Evolutionary conservation across 2,329 filamentous ascomycete genomes (phyloP).

Genomic region (Diaporthe longicolla): DNA sequence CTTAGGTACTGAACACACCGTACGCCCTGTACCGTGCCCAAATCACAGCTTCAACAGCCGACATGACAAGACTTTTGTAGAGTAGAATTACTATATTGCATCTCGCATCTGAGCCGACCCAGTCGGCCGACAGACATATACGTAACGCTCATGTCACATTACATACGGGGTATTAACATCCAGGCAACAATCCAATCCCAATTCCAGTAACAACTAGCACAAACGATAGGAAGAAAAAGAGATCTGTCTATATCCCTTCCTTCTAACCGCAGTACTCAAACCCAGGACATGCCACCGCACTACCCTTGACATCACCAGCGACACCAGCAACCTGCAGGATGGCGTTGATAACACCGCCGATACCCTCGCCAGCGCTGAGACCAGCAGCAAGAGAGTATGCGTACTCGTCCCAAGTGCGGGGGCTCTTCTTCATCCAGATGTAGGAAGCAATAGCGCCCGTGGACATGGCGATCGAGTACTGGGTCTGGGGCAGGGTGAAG

Average conservation of each 20-base stretch:
- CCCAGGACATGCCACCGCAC: conserved; percentile 5
- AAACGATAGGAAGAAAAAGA: too few relatives aligned
- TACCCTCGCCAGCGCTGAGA: conserved; percentile 74
- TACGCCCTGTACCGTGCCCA: too few relatives aligned
- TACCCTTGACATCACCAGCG: conserved; percentile 21
- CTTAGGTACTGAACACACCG: neutral
- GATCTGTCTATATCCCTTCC: too few relatives aligned
- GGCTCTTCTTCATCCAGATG: conserved; percentile 68
- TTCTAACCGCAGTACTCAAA: conserved; percentile 29
- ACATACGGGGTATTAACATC: conserved; percentile 16
- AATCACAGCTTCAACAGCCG: neutral
- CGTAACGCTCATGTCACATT: conserved; percentile 27
- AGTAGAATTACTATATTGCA: conserved; percentile 4
- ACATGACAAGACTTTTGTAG: neutral
- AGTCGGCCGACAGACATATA: conserved; percentile 2
- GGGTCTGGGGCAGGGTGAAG: conserved; percentile 69
- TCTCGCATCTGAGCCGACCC: conserved; percentile 15
- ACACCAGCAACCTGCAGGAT: conserved; percentile 34
- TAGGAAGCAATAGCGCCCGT: conserved; percentile 67
- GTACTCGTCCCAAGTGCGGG: conserved; percentile 68
- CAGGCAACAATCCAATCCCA: too few relatives aligned
- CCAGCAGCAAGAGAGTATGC: conserved; percentile 73
- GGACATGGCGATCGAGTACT: conserved; percentile 71
- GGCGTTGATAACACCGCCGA: conserved; percentile 73
- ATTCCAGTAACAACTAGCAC: too few relatives aligned